phyloP scores from a whole-genome alignment of 2,329 filamentous ascomycete species.

The Lasiodiplodia theobromae region DNA sequence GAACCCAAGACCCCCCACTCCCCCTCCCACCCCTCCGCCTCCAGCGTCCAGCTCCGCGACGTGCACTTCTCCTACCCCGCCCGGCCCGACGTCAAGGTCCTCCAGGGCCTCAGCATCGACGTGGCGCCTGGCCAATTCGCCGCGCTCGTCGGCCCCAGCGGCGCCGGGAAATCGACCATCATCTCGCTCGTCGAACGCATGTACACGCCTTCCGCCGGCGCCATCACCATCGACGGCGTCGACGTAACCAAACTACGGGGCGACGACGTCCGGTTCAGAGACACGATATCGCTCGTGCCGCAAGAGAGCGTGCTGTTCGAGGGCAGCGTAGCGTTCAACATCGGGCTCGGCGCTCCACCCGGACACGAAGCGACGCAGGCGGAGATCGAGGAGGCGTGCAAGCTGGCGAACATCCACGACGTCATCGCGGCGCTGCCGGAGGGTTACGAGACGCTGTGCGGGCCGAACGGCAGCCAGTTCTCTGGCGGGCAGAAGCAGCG shows the following conservation, averaged over 20 bases:
- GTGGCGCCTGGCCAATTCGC: conserved; percentile 67
- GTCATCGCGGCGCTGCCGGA: conserved; percentile 68
- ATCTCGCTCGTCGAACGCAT: conserved; percentile 62
- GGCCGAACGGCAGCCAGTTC: conserved; percentile 49
- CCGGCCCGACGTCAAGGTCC: conserved; percentile 64
- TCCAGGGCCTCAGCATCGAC: conserved; percentile 63
- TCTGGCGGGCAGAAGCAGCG: conserved; percentile 54
- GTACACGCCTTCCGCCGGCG: conserved; percentile 59
- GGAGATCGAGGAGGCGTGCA: conserved; percentile 72
- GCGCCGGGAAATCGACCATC: conserved; percentile 72
- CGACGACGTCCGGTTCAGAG: neutral
- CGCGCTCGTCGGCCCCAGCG: conserved; percentile 70
- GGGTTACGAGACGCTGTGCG: conserved; percentile 67
- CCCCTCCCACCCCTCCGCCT: conserved; percentile 22
- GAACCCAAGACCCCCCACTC: conserved; percentile 35
- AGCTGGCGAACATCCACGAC: conserved; percentile 75
- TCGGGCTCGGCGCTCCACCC: conserved; percentile 59
- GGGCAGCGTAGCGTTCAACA: conserved; percentile 56
- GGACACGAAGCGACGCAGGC: conserved; percentile 62
- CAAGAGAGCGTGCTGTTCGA: conserved; percentile 58
- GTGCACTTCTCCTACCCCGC: conserved; percentile 72
- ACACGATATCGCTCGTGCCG: conserved; percentile 54
- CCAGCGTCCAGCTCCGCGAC: conserved; percentile 63
- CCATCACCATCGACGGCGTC: conserved; percentile 60
- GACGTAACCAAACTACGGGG: conserved; percentile 57